Percentiles rank a stretch among this genome's conserved stretches.
phyloP scores from a whole-genome alignment of 306 rosid species.

The Herpetospermum pedunculosum region DNA sequence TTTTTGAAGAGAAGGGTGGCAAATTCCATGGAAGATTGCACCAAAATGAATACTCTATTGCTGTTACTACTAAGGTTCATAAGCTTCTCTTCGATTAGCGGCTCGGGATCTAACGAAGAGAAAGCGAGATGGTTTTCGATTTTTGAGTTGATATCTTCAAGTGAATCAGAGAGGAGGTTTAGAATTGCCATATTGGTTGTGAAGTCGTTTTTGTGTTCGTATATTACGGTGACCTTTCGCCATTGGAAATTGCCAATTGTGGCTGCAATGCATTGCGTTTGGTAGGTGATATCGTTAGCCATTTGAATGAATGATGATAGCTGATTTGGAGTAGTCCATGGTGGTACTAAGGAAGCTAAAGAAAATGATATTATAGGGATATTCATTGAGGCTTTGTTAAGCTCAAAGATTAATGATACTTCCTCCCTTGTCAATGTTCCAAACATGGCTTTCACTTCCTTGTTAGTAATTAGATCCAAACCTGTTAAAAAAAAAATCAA shows the following conservation, averaged over 20 bases:
- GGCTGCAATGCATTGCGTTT: conserved; percentile 40
- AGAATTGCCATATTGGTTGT: conserved; percentile 12
- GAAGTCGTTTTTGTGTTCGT: conserved; percentile 19
- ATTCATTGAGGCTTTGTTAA: not conserved
- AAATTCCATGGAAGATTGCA: conserved; percentile 36
- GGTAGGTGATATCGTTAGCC: conserved; percentile 23
- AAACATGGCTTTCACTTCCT: conserved; percentile 28
- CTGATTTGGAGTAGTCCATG: conserved; percentile 3
- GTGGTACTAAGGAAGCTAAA: conserved; percentile 18
- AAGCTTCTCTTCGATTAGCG: conserved; percentile 29
- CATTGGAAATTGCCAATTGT: conserved; percentile 34
- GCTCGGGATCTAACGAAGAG: conserved; percentile 21
- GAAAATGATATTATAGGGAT: conserved; percentile 35
- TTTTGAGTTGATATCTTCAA: conserved; percentile 25
- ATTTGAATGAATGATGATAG: conserved; percentile 26
- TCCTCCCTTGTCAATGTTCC: conserved; percentile 37
- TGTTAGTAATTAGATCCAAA: conserved; percentile 21
- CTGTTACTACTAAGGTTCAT: conserved; percentile 22
- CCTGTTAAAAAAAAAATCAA: conserved; percentile 12
- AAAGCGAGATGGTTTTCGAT: conserved; percentile 32
- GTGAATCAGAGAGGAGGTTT: conserved; percentile 37
- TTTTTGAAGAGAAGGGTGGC: conserved; percentile 24
- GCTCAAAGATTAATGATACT: conserved; percentile 22
- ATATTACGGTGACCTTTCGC: conserved; percentile 36
- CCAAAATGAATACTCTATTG: conserved; percentile 42